Conservation (phyloP, 495 filamentous ascomycete genomes). For the Durotheca rogersii region DNA sequence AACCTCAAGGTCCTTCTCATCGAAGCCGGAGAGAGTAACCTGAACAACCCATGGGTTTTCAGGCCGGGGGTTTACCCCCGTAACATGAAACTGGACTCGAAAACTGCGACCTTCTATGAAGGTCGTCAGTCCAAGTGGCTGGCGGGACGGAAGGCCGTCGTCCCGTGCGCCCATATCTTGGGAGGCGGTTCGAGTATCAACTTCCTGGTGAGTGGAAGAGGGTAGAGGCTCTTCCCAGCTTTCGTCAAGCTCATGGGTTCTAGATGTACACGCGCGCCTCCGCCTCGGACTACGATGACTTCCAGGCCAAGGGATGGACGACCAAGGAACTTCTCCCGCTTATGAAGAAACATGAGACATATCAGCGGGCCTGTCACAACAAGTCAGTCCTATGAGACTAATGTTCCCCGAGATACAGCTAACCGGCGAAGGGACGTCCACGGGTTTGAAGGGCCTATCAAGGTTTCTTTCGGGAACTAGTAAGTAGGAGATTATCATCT, state of each 20-base stretch:
- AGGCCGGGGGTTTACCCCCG: constrained; percentile 75
- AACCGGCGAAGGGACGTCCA: constrained; percentile 58
- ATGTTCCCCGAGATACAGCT: constrained; percentile 1
- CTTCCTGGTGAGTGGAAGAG: constrained; percentile 61
- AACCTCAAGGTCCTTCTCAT: constrained; percentile 79
- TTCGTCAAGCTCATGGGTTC: constrained; percentile 1
- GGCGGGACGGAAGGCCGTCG: constrained; percentile 68
- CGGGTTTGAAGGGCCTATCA: constrained; percentile 79
- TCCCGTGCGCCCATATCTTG: constrained; percentile 76
- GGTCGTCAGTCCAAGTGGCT: constrained; percentile 73
- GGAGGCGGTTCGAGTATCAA: constrained; percentile 81
- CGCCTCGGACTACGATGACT: constrained; percentile 82
- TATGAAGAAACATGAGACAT: constrained; percentile 85
- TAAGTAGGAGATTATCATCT: constrained; percentile 16
- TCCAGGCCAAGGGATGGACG: constrained; percentile 76
- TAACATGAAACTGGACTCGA: constrained; percentile 82
- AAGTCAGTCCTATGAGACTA: constrained; percentile 29
- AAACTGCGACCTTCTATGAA: constrained; percentile 84
- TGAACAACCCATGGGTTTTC: constrained; percentile 83
- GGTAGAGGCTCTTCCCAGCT: background rate
- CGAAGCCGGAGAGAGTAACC: constrained; percentile 75
- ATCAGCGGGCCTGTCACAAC: constrained; percentile 74
- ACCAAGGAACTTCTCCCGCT: constrained; percentile 76
- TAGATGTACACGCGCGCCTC: constrained; percentile 86
- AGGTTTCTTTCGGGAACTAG: constrained; percentile 81